These are phyloP conservation scores for Cucurbita moschata DNA, from an alignment of 306 rosid genomes.

Conservation along the genomic window DNA sequence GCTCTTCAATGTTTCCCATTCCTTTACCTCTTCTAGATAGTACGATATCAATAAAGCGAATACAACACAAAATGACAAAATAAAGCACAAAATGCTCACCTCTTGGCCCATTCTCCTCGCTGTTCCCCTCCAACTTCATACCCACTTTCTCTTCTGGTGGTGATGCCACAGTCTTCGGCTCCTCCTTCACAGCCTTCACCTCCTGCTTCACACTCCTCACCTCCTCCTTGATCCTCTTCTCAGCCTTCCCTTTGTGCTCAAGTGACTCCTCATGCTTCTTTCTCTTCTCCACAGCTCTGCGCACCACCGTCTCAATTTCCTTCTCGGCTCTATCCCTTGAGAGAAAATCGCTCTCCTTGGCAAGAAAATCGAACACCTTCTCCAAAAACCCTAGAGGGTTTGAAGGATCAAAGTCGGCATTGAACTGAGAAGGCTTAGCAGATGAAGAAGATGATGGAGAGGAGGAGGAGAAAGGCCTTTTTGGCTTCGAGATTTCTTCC, in stretches of 20 bases:
- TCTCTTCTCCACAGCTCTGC: conserved; percentile 12
- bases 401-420: conserved; percentile 42
- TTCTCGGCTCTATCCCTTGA: conserved; percentile 19
- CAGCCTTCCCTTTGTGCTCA: conserved; percentile 6
- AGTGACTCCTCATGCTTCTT: conserved; percentile 10
- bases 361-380: conserved; percentile 39
- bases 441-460: conserved; percentile 16
- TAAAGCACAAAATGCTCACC: neutral
- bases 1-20: neutral
- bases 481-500: neutral
- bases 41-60: neutral
- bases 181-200: conserved; percentile 5
- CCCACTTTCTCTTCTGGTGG: neutral
- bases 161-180: neutral
- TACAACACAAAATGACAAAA: neutral
- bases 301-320: conserved; percentile 18
- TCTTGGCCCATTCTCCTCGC: neutral
- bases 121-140: neutral
- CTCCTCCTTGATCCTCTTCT: conserved; percentile 16
- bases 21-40: neutral
- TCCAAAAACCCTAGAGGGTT: conserved; percentile 44
- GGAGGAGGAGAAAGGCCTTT: neutral
- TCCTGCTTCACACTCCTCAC: conserved; percentile 9
- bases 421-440: conserved; percentile 21
- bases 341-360: conserved; percentile 32